Evolutionary conservation across 1,284 basidiomycete genomes (phyloP).

Genomic region (Austroboletus niveus): DNA sequence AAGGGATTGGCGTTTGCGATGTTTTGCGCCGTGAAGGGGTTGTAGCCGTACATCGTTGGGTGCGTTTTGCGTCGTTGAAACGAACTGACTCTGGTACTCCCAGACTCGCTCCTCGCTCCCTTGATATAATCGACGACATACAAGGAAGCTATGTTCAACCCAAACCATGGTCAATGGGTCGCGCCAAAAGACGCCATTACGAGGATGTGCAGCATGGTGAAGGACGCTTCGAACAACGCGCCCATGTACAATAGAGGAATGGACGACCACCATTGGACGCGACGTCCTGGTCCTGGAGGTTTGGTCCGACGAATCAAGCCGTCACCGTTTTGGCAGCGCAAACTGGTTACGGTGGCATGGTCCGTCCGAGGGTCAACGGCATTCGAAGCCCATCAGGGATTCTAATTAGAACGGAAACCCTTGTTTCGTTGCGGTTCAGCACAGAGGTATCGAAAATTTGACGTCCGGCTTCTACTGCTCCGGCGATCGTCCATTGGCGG

Average conservation of each 20-base stretch:
- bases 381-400: neutral
- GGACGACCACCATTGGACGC: too few relatives aligned
- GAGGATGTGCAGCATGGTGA: neutral
- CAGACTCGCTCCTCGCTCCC: neutral
- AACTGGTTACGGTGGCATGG: neutral
- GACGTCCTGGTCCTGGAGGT: too few relatives aligned
- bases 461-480: too few relatives aligned
- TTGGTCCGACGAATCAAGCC: too few relatives aligned
- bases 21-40: slow-evolving; percentile 30
- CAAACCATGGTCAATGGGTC: neutral
- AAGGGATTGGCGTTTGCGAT: slow-evolving; percentile 3
- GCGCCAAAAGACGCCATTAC: neutral
- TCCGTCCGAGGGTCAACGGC: neutral
- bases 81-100: neutral
- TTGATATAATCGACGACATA: slow-evolving; percentile 11
- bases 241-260: too few relatives aligned
- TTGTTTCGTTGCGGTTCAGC: too few relatives aligned
- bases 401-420: neutral
- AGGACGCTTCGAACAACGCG: too few relatives aligned
- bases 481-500: too few relatives aligned
- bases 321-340: too few relatives aligned
- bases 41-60: slow-evolving; percentile 22
- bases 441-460: too few relatives aligned
- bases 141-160: slow-evolving; percentile 15
- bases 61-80: neutral